phyloP scores from a whole-genome alignment of 2,329 filamentous ascomycete genomes.

The Fusarium udum region DNA sequence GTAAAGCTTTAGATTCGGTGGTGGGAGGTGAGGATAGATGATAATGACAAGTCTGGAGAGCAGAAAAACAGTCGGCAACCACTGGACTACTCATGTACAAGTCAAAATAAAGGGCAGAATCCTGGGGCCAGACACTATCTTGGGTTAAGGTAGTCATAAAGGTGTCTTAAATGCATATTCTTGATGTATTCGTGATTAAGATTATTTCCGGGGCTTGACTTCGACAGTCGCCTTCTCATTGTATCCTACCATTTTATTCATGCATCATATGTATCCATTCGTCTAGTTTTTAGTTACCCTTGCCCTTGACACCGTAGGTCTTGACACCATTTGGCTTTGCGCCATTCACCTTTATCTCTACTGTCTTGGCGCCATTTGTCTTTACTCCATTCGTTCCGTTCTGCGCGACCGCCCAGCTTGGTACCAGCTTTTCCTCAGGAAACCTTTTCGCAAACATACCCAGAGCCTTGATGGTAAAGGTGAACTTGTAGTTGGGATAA shows the following conservation, averaged over 20 bases:
- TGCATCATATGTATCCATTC: neutral
- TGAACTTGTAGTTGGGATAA: conserved; percentile 99
- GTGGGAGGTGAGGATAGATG: neutral
- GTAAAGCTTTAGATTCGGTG: neutral
- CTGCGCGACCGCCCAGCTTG: conserved; percentile 17
- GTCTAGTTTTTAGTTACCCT: neutral
- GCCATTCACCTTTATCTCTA: neutral
- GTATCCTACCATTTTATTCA: neutral
- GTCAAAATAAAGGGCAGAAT: neutral
- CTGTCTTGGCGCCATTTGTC: neutral
- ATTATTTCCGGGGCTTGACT: neutral
- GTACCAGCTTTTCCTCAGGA: conserved; percentile 67
- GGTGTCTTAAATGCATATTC: neutral
- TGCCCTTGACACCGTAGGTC: neutral
- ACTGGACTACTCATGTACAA: neutral
- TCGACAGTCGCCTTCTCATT: neutral
- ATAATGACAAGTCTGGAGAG: no score
- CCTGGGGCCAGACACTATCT: neutral
- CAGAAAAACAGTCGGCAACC: neutral
- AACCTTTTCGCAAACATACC: conserved; percentile 85
- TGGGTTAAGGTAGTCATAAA: neutral
- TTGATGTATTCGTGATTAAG: neutral
- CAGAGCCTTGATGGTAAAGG: conserved; percentile 91
- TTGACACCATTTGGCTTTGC: neutral
- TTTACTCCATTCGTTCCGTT: neutral